Evolutionary conservation across 1,284 basidiomycete genomes (phyloP), one percentile per base, ranked within the genome.

Genomic region (Flammula alnicola): DNA sequence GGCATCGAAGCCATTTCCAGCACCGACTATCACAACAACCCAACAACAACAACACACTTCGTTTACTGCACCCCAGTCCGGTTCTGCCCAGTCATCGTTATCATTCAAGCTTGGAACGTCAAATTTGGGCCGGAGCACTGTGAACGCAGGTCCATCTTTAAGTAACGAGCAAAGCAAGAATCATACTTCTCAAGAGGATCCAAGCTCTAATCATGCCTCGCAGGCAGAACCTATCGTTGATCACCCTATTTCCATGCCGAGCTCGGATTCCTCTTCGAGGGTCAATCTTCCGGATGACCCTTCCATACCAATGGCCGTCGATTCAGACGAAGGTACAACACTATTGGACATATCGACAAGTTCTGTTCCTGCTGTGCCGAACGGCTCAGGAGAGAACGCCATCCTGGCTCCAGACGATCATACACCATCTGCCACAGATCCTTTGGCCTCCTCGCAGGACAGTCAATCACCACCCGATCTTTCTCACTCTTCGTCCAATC

Each of bases 1-100:
- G 45, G 64, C 64, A n/a, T 55, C 63, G 12, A 68, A 69, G 49
- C 49, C 61, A 9, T 62, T 60, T 33, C 49, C 63, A 26, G 49
- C 56, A 23, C 56, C 64, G 33, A 52, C 61, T 30, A 35, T 64
- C 20, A 46, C 57, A 11, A 62, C 63, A 22, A 54, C 52, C n/a
- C 58, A 60, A 43, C 57, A 57, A 27, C 60, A 52, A 20, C 55
- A 62, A 25, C 40, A 54, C 22, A 20, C 61, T 14, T 39, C 37
- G 35, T 47, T 49, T 47, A 41, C 32, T 35, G 4, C 49, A 27
- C 37, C 42, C 33, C 40, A 41, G 22, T 8, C 52, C 14, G 49
- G 19, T 37, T 48, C 59, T 31, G 47, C 60, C 16, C 63, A 63
- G 46, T 61, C 62, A n/a, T 59, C 63, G 9, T 38, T 63, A 30